These are phyloP conservation scores for Musa acuminata DNA, from an alignment of 176 grass and related monocot genomes.

Conservation along the genomic window DNA sequence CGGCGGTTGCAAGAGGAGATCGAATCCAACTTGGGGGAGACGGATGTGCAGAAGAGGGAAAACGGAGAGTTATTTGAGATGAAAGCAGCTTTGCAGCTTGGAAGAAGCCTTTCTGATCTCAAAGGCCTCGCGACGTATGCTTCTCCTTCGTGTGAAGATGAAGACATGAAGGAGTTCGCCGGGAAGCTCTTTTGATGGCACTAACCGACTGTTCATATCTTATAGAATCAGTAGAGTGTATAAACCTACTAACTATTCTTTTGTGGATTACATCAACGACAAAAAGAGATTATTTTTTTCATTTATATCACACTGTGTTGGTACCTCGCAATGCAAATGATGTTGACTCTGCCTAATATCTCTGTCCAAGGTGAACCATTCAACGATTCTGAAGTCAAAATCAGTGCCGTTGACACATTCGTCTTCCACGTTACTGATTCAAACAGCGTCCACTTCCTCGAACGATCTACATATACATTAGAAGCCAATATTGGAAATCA, in stretches of 20 bases:
- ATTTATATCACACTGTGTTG: too few species aligned
- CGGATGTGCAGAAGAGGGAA: slow-evolving; percentile 10
- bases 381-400: too few species aligned
- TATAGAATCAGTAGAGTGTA: too few species aligned
- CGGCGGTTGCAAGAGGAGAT: slow-evolving; percentile 25
- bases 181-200: slow-evolving; percentile 23
- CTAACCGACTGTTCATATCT: too few species aligned
- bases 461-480: too few species aligned
- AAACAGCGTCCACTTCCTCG: too few species aligned
- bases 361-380: too few species aligned
- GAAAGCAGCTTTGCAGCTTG: slow-evolving; percentile 24
- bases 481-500: too few species aligned
- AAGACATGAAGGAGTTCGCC: slow-evolving; percentile 24
- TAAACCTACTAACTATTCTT: neutral
- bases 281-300: neutral
- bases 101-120: slow-evolving; percentile 22
- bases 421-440: too few species aligned
- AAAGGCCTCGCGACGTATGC: slow-evolving; percentile 5
- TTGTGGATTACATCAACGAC: neutral
- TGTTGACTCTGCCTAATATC: too few species aligned
- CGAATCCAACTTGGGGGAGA: slow-evolving; percentile 21
- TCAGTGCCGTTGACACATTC: too few species aligned
- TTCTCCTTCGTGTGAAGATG: slow-evolving; percentile 11
- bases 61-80: slow-evolving; percentile 37
- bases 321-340: too few species aligned